phyloP scores from a whole-genome alignment of 805 yeast species.

The Brettanomyces naardenensis region DNA sequence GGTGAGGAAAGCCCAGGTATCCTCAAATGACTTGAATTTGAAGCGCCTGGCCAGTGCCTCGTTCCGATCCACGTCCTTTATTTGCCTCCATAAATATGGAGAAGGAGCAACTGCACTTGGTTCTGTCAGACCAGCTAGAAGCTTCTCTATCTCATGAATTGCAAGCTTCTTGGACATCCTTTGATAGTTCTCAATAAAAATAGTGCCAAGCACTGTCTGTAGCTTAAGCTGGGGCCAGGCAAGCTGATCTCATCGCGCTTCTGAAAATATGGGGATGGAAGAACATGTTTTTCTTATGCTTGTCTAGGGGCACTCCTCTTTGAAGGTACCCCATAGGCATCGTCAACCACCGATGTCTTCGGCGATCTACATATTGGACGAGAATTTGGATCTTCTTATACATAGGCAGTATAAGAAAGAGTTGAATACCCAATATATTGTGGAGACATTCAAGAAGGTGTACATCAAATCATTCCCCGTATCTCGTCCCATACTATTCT shows the following conservation, averaged over 20 bases:
- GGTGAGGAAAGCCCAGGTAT: slow-evolving; percentile 61
- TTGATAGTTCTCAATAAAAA: too few relatives aligned
- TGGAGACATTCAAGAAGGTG: slow-evolving; percentile 24
- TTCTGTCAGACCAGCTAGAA: not conserved
- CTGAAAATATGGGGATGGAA: too few relatives aligned
- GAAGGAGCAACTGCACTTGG: not conserved
- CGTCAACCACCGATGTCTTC: slow-evolving; percentile 30
- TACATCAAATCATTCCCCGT: slow-evolving; percentile 6
- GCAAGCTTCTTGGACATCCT: too few relatives aligned
- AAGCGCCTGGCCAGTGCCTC: slow-evolving; percentile 28
- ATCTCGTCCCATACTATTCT: slow-evolving; percentile 24
- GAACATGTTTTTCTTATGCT: too few relatives aligned
- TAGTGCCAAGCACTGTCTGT: too few relatives aligned
- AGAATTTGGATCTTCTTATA: slow-evolving; percentile 20
- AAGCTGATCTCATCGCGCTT: too few relatives aligned
- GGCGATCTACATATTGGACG: slow-evolving; percentile 29
- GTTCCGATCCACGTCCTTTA: not conserved
- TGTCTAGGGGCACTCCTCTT: too few relatives aligned
- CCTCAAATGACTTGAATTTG: slow-evolving; percentile 43
- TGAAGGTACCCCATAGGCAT: too few relatives aligned
- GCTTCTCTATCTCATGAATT: not conserved
- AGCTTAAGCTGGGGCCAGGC: too few relatives aligned
- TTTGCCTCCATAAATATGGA: not conserved
- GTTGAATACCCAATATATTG: slow-evolving; percentile 15
- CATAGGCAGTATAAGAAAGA: slow-evolving; percentile 29